Conservation (phyloP, 768 basidiomycete species). For the Hygrocybe punicea region DNA sequence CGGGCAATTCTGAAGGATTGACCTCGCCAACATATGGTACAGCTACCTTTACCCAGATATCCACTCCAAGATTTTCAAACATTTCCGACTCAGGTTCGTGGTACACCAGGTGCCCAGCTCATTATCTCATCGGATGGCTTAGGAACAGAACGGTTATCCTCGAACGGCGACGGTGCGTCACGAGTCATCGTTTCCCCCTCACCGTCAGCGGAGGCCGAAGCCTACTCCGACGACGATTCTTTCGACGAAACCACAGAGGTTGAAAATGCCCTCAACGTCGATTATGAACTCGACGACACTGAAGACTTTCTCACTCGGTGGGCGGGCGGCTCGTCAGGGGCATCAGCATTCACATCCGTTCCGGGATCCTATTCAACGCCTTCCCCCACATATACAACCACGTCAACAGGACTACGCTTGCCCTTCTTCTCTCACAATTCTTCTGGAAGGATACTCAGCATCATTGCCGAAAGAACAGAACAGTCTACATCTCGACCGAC, state of each 20-base stretch:
- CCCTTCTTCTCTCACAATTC: constrained; percentile 29
- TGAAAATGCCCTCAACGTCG: constrained; percentile 65
- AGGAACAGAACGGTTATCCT: constrained; percentile 49
- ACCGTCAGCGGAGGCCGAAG: constrained; percentile 33
- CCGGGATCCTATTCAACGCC: constrained; percentile 39
- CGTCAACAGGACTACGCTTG: constrained; percentile 31
- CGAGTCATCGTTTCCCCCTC: constrained; percentile 55
- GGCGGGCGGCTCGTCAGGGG: constrained; percentile 48
- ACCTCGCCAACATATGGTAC: constrained; percentile 66
- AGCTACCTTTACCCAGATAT: constrained; percentile 54
- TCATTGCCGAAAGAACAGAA: constrained; percentile 77
- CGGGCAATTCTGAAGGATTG: constrained; percentile 16
- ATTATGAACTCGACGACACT: constrained; percentile 62
- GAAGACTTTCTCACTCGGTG: constrained; percentile 66
- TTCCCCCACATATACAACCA: constrained; percentile 43
- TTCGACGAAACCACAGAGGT: constrained; percentile 78
- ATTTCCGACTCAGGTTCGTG: constrained; percentile 52
- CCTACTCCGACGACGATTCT: constrained; percentile 53
- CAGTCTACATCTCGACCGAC: constrained; percentile 57
- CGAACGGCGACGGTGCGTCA: constrained; percentile 42
- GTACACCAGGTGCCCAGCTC: not conserved
- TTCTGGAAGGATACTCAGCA: constrained; percentile 57
- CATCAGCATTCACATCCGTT: constrained; percentile 32
- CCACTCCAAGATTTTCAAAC: constrained; percentile 60
- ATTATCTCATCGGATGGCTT: constrained; percentile 5